These are phyloP conservation scores for Polyporus arcularius DNA, from an alignment of 768 basidiomycete genomes.

Conservation along the genomic window DNA sequence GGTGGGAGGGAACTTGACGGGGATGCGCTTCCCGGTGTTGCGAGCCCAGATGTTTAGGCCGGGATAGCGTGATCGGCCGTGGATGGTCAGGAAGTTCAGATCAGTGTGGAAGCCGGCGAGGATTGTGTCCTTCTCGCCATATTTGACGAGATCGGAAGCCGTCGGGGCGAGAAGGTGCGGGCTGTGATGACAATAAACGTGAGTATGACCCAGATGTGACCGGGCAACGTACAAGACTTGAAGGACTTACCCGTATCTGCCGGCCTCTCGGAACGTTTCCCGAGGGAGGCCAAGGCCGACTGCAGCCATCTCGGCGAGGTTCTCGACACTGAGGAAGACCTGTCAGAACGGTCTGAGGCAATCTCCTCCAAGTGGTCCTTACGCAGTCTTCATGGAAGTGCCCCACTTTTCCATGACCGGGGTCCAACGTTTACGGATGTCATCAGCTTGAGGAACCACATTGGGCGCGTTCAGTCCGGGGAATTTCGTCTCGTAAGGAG, in stretches of 20 bases:
- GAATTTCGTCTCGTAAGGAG: conserved; percentile 78
- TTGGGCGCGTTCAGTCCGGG: conserved; percentile 80
- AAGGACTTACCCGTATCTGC: conserved; percentile 74
- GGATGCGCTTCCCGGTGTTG: conserved; percentile 87
- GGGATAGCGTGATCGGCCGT: conserved; percentile 83
- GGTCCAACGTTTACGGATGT: conserved; percentile 65
- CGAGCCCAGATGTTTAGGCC: conserved; percentile 94
- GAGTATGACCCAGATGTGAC: background rate
- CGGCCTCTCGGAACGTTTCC: conserved; percentile 75
- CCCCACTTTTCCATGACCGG: conserved; percentile 86
- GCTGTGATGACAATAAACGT: conserved; percentile 33
- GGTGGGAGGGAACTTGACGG: conserved; percentile 82
- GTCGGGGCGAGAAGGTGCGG: conserved; percentile 93
- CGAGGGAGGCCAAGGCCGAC: conserved; percentile 76
- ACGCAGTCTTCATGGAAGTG: conserved; percentile 84
- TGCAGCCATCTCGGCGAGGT: conserved; percentile 86
- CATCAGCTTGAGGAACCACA: conserved; percentile 67
- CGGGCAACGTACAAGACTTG: background rate
- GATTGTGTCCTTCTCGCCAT: conserved; percentile 77
- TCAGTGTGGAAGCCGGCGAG: conserved; percentile 95
- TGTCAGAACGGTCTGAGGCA: background rate
- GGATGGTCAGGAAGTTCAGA: conserved; percentile 91
- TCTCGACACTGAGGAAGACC: conserved; percentile 62
- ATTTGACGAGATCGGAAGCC: conserved; percentile 84
- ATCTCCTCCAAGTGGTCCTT: conserved; percentile 31